Percentiles rank a stretch among this genome's conserved stretches.
phyloP scores from a whole-genome alignment of 768 basidiomycete species.

The Termitomyces sp. region DNA sequence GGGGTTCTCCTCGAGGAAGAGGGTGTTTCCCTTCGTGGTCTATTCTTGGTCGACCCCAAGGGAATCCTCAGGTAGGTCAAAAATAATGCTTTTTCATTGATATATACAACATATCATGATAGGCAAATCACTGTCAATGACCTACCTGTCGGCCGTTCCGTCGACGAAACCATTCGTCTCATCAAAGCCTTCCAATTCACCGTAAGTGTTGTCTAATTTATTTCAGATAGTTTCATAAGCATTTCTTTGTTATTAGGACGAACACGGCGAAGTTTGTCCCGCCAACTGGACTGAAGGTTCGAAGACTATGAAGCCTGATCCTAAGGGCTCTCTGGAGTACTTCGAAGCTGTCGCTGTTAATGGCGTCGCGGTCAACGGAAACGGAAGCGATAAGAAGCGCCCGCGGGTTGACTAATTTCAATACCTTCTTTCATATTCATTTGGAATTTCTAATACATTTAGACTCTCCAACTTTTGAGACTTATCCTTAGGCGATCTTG shows the following conservation, averaged over 20 bases:
- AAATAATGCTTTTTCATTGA: neutral
- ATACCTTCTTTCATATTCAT: neutral
- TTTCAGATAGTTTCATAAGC: neutral
- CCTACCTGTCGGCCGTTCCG: slow-evolving; percentile 91
- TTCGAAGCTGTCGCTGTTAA: slow-evolving; percentile 36
- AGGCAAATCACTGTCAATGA: slow-evolving; percentile 90
- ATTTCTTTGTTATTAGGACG: slow-evolving; percentile 43
- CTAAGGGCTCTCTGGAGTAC: slow-evolving; percentile 68
- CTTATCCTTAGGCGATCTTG: neutral
- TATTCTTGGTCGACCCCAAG: slow-evolving; percentile 85
- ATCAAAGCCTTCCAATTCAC: slow-evolving; percentile 93
- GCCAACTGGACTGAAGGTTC: slow-evolving; percentile 82
- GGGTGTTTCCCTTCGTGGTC: slow-evolving; percentile 82
- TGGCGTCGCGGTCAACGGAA: slow-evolving; percentile 19
- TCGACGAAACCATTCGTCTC: slow-evolving; percentile 87
- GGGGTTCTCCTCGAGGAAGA: slow-evolving; percentile 85
- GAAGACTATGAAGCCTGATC: slow-evolving; percentile 81
- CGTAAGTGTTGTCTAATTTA: slow-evolving; percentile 32
- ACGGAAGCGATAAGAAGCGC: slow-evolving; percentile 50
- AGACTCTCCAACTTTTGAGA: neutral
- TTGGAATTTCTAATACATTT: neutral
- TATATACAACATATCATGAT: neutral
- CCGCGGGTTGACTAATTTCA: slow-evolving; percentile 29
- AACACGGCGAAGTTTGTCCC: slow-evolving; percentile 91
- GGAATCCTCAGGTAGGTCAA: slow-evolving; percentile 56